Evolutionary conservation across 139 green algal species (phyloP).

Genomic region (Micromonas commoda): DNA sequence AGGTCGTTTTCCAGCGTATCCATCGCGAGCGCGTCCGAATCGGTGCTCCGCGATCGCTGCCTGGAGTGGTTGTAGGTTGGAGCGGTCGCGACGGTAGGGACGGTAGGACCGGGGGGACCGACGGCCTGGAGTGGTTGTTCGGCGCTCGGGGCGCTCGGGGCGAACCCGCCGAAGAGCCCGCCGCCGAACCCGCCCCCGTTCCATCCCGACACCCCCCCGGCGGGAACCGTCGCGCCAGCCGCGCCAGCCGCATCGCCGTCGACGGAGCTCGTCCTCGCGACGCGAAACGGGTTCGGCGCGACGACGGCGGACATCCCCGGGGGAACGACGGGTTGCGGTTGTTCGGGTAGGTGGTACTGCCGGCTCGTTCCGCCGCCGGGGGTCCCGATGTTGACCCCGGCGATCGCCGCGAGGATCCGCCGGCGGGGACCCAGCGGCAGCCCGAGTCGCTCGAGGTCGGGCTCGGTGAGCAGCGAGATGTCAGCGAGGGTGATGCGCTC

Average conservation of each 20-base stretch:
- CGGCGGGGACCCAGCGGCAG: background rate
- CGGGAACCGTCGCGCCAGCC: too few species aligned
- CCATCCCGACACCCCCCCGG: too few species aligned
- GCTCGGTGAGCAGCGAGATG: background rate
- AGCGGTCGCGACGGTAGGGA: too few species aligned
- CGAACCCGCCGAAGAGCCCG: background rate
- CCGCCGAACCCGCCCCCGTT: background rate
- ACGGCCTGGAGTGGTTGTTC: too few species aligned
- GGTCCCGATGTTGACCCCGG: background rate
- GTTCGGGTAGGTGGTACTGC: too few species aligned
- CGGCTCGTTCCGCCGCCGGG: background rate
- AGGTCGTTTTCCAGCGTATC: background rate
- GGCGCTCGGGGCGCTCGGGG: background rate
- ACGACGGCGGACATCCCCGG: too few species aligned
- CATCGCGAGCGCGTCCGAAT: background rate
- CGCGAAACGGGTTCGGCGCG: too few species aligned
- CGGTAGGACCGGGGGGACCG: background rate
- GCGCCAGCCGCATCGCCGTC: background rate
- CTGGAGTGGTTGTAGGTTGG: too few species aligned
- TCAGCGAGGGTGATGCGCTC: background rate
- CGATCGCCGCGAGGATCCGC: background rate
- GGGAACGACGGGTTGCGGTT: background rate
- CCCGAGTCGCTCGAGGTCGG: background rate
- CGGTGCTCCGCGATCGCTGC: too few species aligned
- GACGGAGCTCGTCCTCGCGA: too few species aligned